phyloP scores from a whole-genome alignment of 164 flowering plant genomes.

The Chloranthus sessilifolius region DNA sequence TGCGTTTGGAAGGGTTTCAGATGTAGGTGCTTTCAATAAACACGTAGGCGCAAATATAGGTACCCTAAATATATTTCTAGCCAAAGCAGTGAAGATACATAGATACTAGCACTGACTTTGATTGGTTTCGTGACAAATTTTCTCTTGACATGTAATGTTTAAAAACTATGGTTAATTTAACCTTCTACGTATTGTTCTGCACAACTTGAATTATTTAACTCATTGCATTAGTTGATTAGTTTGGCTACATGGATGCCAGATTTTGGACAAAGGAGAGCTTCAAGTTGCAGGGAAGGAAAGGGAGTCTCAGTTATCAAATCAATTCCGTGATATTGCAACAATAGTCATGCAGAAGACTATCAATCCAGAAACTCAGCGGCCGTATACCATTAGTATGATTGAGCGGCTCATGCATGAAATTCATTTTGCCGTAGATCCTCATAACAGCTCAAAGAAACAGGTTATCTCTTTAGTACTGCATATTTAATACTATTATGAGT shows the following conservation, averaged over 20 bases:
- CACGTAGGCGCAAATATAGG: no score
- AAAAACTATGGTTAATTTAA: no score
- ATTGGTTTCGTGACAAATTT: no score
- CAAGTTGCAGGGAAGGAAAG: slow-evolving; percentile 99
- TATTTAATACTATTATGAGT: no score
- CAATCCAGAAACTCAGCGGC: slow-evolving; percentile 82
- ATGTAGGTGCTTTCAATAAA: no score
- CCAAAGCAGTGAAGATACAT: no score
- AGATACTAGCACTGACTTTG: no score
- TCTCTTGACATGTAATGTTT: no score
- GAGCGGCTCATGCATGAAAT: slow-evolving; percentile 96
- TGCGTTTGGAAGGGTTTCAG: no score
- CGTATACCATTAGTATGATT: slow-evolving; percentile 96
- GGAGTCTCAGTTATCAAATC: slow-evolving; percentile 77
- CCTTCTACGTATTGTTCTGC: no score
- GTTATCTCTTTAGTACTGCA: slow-evolving; percentile 20
- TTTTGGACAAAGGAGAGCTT: slow-evolving; percentile 95
- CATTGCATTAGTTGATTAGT: not conserved
- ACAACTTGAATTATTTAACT: no score
- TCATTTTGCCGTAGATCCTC: slow-evolving; percentile 90
- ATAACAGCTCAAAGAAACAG: slow-evolving; percentile 94
- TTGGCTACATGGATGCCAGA: slow-evolving; percentile 30
- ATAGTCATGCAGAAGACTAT: slow-evolving; percentile 96
- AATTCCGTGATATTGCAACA: slow-evolving; percentile 94
- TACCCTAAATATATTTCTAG: no score